Conservation (phyloP, 306 rosid genomes). For the Abrus pulchellus region DNA sequence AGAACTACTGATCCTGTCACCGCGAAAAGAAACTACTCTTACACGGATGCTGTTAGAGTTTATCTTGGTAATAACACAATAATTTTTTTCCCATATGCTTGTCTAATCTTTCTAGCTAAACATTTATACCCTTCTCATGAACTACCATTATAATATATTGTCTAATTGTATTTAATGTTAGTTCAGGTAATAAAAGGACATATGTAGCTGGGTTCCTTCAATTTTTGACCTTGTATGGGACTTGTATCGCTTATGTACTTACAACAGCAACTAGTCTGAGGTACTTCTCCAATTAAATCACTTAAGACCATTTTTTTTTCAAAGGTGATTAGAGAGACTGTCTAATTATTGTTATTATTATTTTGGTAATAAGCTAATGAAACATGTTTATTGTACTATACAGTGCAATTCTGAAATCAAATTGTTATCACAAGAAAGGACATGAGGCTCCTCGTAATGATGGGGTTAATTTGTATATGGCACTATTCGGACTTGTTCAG, state of each 20-base stretch:
- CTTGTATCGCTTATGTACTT: constrained; percentile 66
- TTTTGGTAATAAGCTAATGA: constrained; percentile 13
- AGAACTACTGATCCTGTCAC: constrained; percentile 72
- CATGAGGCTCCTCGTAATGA: constrained; percentile 70
- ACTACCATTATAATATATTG: neutral
- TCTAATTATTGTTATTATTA: constrained; percentile 1
- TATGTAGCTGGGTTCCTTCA: constrained; percentile 67
- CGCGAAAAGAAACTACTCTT: constrained; percentile 71
- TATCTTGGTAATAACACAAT: constrained; percentile 62
- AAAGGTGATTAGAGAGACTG: neutral
- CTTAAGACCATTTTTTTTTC: neutral
- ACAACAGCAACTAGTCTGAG: constrained; percentile 74
- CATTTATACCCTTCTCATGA: constrained; percentile 21
- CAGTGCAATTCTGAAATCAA: constrained; percentile 80
- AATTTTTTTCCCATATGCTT: neutral
- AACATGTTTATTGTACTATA: constrained; percentile 10
- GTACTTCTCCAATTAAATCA: constrained; percentile 50
- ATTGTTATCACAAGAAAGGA: constrained; percentile 84
- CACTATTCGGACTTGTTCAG: constrained; percentile 77
- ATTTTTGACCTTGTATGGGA: constrained; percentile 71
- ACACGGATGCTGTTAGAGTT: constrained; percentile 72
- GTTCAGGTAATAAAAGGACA: constrained; percentile 64
- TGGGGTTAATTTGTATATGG: constrained; percentile 61
- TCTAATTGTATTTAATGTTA: constrained; percentile 48
- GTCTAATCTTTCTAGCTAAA: neutral